Percentiles rank a stretch among this genome's conserved stretches.
Evolutionary conservation across 331 rosid genomes (phyloP).

Genomic region (Dryas integrifolia): DNA sequence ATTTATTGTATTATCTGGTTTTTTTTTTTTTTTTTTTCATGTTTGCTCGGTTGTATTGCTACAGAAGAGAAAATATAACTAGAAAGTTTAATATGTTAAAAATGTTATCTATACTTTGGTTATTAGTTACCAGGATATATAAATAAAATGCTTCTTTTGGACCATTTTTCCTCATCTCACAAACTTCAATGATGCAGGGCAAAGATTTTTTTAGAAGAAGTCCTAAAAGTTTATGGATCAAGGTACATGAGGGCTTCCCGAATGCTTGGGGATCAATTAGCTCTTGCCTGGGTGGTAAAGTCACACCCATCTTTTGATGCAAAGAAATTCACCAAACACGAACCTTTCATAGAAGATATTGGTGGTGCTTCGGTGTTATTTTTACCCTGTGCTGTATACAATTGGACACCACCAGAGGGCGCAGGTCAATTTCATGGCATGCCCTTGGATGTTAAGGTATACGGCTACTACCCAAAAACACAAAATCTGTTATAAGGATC

Average conservation of each 20-base stretch:
- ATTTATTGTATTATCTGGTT: slow-evolving; percentile 6
- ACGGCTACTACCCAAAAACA: background rate
- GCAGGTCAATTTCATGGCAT: slow-evolving; percentile 96
- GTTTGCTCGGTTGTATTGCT: slow-evolving; percentile 6
- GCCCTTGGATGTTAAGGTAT: slow-evolving; percentile 91
- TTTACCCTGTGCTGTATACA: slow-evolving; percentile 71
- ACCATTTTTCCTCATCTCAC: slow-evolving; percentile 1
- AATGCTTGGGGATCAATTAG: slow-evolving; percentile 97
- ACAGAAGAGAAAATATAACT: background rate
- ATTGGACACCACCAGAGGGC: slow-evolving; percentile 99
- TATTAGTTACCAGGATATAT: background rate
- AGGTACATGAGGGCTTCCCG: slow-evolving; percentile 72
- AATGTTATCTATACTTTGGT: background rate
- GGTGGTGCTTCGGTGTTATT: slow-evolving; percentile 61
- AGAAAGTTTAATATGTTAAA: background rate
- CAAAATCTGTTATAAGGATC: background rate
- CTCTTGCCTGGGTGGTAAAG: slow-evolving; percentile 90
- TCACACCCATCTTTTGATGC: slow-evolving; percentile 66
- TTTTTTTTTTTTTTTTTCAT: slow-evolving; percentile 23
- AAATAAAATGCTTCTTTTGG: background rate
- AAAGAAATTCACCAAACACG: slow-evolving; percentile 52
- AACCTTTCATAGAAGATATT: slow-evolving; percentile 57
- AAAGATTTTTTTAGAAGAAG: slow-evolving; percentile 67
- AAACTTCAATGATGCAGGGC: slow-evolving; percentile 49
- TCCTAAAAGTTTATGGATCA: slow-evolving; percentile 55